These are phyloP conservation scores for Solanum etuberosum DNA, from an alignment of 257 asterid genomes.

Conservation along the genomic window DNA sequence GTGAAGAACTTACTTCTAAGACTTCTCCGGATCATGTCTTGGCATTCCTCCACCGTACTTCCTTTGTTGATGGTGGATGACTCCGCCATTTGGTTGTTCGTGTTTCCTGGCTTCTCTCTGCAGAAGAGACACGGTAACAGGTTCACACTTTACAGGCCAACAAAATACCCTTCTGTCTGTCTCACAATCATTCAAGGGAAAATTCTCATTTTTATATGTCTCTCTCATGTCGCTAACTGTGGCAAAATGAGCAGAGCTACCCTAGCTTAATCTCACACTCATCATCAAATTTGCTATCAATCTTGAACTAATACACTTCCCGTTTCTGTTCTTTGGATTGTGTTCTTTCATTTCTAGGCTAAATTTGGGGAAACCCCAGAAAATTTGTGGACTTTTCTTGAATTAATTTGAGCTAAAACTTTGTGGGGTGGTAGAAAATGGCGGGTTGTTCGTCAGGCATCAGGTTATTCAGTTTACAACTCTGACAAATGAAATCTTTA, in stretches of 20 bases:
- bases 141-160: not conserved
- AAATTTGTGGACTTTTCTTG: constrained; percentile 29
- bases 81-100: not conserved
- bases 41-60: constrained; percentile 10
- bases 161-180: not conserved
- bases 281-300: not conserved
- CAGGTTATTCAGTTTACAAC: constrained; percentile 25
- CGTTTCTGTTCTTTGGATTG: not conserved
- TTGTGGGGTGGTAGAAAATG: constrained; percentile 11
- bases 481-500: constrained; percentile 21
- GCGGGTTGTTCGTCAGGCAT: constrained; percentile 48
- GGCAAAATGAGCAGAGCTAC: not conserved
- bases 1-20: constrained; percentile 35
- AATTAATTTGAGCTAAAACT: not conserved
- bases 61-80: not conserved
- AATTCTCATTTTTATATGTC: not conserved
- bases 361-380: not conserved
- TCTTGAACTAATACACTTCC: not conserved
- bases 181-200: not conserved
- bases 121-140: not conserved
- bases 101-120: not conserved
- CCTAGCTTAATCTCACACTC: not conserved
- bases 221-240: not conserved
- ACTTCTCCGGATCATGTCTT: constrained; percentile 51
- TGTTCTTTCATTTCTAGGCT: not conserved